phyloP scores from a whole-genome alignment of 352 stramenopile species.

The Pythium sp. region DNA sequence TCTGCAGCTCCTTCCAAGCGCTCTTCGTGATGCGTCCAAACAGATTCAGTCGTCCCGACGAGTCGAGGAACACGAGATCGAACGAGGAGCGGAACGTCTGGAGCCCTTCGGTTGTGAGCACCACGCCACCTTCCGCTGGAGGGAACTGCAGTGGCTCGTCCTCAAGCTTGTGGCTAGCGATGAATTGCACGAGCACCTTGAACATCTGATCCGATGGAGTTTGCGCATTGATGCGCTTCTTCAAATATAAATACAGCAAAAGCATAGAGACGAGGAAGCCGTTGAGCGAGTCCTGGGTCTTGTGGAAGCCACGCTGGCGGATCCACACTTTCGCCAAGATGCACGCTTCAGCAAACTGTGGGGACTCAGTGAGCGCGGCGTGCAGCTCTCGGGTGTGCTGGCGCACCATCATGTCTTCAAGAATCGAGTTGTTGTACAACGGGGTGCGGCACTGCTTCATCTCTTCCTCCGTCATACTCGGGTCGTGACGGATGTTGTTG shows the following conservation, averaged over 20 bases:
- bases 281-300: constrained; percentile 72
- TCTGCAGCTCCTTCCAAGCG: constrained; percentile 71
- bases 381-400: constrained; percentile 84
- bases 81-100: constrained; percentile 63
- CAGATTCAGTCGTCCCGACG: constrained; percentile 71
- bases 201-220: constrained; percentile 85
- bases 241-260: constrained; percentile 77
- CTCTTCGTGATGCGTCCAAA: constrained; percentile 62
- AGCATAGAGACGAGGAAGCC: constrained; percentile 84
- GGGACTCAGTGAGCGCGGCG: constrained; percentile 50
- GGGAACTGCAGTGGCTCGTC: constrained; percentile 68
- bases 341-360: constrained; percentile 74
- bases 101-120: constrained; percentile 65
- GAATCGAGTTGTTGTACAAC: constrained; percentile 88
- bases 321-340: constrained; percentile 88
- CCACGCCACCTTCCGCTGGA: constrained; percentile 46
- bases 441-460: constrained; percentile 74
- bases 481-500: constrained; percentile 86
- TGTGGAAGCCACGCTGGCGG: constrained; percentile 78
- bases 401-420: constrained; percentile 89
- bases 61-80: constrained; percentile 77
- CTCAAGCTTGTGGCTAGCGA: constrained; percentile 63
- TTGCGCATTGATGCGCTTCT: constrained; percentile 65
- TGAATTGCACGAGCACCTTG: constrained; percentile 82
- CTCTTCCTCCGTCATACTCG: constrained; percentile 65